These are phyloP conservation scores for Aspergillus bertholletiae DNA, from an alignment of 495 filamentous ascomycete genomes.

Conservation along the genomic window DNA sequence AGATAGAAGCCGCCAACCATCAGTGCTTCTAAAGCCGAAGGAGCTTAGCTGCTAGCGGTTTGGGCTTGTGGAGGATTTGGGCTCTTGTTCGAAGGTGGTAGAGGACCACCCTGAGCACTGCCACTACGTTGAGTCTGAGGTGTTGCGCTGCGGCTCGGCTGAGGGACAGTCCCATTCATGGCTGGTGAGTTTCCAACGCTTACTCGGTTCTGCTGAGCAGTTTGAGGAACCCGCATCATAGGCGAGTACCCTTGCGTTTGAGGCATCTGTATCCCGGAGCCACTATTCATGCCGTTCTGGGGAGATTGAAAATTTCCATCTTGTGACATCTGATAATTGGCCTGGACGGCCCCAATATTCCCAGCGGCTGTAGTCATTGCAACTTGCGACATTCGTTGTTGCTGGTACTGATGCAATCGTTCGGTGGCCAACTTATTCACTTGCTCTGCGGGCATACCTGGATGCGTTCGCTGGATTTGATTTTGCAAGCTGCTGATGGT, in stretches of 20 bases:
- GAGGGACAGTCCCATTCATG: conserved; percentile 37
- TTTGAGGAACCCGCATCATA: conserved; percentile 67
- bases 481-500: conserved; percentile 50
- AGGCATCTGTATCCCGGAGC: conserved; percentile 38
- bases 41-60: conserved; percentile 32
- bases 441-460: conserved; percentile 54
- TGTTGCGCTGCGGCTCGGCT: conserved; percentile 45
- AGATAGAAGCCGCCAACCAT: conserved; percentile 5
- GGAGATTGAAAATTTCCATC: conserved; percentile 38
- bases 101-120: conserved; percentile 35
- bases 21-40: background rate
- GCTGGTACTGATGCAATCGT: conserved; percentile 51
- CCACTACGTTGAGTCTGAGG: conserved; percentile 49
- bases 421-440: conserved; percentile 59
- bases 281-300: conserved; percentile 31
- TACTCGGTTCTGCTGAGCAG: conserved; percentile 40
- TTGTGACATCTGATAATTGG: conserved; percentile 41
- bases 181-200: conserved; percentile 36
- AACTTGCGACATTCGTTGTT: conserved; percentile 51
- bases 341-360: conserved; percentile 34
- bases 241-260: conserved; percentile 69
- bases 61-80: conserved; percentile 45
- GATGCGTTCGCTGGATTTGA: conserved; percentile 51
- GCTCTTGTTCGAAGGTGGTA: conserved; percentile 39
- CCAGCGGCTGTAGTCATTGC: conserved; percentile 70